Evolutionary conservation across 192 early-diverging fungal genomes (phyloP).

Genomic region (Backusella luteola): DNA sequence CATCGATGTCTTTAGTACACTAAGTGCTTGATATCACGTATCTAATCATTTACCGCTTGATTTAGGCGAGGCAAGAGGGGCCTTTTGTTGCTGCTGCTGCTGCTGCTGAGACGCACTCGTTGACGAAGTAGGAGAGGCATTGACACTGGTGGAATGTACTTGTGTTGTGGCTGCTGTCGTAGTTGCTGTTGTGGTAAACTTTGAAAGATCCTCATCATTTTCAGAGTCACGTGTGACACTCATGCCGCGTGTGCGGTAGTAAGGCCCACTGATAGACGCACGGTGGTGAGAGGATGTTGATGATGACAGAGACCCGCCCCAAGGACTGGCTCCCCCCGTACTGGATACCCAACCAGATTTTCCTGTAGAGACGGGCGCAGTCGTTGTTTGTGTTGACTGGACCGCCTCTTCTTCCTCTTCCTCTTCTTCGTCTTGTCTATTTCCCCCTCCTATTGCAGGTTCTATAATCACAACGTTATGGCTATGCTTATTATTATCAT

Average conservation of each 20-base stretch:
- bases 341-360: conserved; percentile 29
- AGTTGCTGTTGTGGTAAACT: neutral
- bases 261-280: conserved; percentile 33
- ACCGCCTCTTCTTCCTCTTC: neutral
- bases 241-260: conserved; percentile 33
- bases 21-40: too few relatives aligned
- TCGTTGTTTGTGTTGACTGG: neutral
- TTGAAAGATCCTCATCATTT: conserved; percentile 21
- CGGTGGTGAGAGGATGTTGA: conserved; percentile 30
- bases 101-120: neutral
- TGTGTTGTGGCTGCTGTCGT: neutral
- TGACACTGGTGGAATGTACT: neutral
- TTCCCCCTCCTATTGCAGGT: neutral
- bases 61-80: neutral
- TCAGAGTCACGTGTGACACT: conserved; percentile 30
- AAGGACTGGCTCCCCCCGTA: conserved; percentile 26
- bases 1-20: neutral
- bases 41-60: neutral
- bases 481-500: neutral
- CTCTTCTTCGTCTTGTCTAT: neutral
- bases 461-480: neutral
- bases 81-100: neutral
- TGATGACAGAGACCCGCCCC: conserved; percentile 14
- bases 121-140: neutral
- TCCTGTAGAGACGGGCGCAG: conserved; percentile 17